Evolutionary conservation across 1,284 basidiomycete genomes (phyloP).

Genomic region (Tylopilus sp.): DNA sequence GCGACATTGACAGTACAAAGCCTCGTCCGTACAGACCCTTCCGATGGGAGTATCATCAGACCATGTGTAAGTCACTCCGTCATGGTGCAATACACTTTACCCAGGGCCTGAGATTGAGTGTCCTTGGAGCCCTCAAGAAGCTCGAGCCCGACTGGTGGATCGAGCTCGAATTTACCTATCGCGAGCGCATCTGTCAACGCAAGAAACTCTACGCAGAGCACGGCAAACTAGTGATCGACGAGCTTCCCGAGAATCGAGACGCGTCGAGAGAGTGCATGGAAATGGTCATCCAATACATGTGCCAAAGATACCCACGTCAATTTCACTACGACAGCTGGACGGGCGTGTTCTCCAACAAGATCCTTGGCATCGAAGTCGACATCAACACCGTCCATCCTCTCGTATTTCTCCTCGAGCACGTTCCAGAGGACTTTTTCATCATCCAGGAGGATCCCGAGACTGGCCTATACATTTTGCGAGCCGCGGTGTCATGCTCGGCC

Average conservation of each 20-base stretch:
- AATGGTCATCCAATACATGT: slow-evolving; percentile 48
- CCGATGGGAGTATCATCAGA: slow-evolving; percentile 50
- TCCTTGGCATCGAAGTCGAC: slow-evolving; percentile 36
- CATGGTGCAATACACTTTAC: neutral
- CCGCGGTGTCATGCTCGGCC: slow-evolving; percentile 43
- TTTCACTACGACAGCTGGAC: slow-evolving; percentile 36
- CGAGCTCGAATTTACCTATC: slow-evolving; percentile 49
- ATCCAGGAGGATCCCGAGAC: slow-evolving; percentile 39
- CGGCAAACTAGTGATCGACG: slow-evolving; percentile 38
- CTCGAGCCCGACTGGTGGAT: slow-evolving; percentile 52
- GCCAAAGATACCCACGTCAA: slow-evolving; percentile 43
- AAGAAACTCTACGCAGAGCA: slow-evolving; percentile 36
- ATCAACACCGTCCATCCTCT: slow-evolving; percentile 35
- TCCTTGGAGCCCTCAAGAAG: slow-evolving; percentile 38
- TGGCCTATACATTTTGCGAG: slow-evolving; percentile 41
- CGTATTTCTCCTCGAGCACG: slow-evolving; percentile 42
- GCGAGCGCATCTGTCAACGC: slow-evolving; percentile 40
- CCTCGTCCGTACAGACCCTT: slow-evolving; percentile 51
- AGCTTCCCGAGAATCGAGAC: slow-evolving; percentile 38
- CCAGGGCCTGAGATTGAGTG: neutral
- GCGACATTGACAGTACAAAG: slow-evolving; percentile 40
- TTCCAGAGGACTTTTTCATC: slow-evolving; percentile 49
- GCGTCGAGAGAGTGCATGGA: slow-evolving; percentile 46
- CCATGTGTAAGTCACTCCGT: slow-evolving; percentile 40
- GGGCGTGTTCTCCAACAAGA: slow-evolving; percentile 40